phyloP scores from a whole-genome alignment of 2,329 filamentous ascomycete species.

The Exophiala sp. region DNA sequence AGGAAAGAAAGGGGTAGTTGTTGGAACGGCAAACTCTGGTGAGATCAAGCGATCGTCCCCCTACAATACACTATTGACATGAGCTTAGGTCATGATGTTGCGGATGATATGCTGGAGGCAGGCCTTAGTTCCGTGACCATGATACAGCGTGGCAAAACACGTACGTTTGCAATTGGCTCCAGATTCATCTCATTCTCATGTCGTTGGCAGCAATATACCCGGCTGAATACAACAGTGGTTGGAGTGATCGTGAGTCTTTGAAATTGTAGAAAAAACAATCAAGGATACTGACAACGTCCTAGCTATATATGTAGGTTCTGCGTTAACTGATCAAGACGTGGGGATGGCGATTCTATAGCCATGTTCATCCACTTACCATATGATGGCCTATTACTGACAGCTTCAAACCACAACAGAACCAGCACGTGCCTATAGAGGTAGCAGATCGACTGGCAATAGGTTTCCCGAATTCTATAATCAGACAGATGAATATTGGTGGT shows the following conservation, averaged over 20 bases:
- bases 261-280: too few species aligned
- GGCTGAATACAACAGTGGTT: not conserved
- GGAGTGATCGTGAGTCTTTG: not conserved
- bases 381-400: not conserved
- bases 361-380: not conserved
- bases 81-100: not conserved
- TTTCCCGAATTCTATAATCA: not conserved
- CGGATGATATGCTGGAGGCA: not conserved
- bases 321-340: not conserved
- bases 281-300: not conserved
- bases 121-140: not conserved
- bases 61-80: not conserved
- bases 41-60: not conserved
- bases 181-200: not conserved
- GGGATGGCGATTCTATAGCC: not conserved
- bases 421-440: constrained; percentile 13
- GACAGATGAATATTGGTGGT: constrained; percentile 31
- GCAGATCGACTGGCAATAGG: not conserved
- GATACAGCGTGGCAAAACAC: not conserved
- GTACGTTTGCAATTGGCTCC: not conserved
- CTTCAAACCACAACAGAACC: not conserved
- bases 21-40: not conserved
- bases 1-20: not conserved
- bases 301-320: not conserved
- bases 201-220: not conserved